Base-by-base conservation (phyloP, 768 basidiomycete genomes). In the Lepiota brunneoincarnata region DNA sequence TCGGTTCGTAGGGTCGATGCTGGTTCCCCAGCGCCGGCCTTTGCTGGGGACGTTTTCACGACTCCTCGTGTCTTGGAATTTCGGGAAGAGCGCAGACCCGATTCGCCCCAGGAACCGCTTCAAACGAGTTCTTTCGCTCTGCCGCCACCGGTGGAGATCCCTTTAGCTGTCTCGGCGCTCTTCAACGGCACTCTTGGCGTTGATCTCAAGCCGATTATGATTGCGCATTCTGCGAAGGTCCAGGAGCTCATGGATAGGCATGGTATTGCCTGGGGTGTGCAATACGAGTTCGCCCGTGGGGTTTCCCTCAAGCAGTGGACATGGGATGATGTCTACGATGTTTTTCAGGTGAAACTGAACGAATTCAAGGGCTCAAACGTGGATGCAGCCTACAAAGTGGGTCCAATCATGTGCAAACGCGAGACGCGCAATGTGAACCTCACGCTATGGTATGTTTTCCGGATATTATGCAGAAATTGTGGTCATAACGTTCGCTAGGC, bases 231-330 rank as follows among this genome's bases (percentile, higher is more conserved):
- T 49, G n/a, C 24, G 2, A 55, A 65, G 4, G 59, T 69, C 3
- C 77, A 79, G 42, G 41, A 34, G 7, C 6, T 71, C 1, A 56
- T 80, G 41, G 78, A 80, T 38, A 34, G 49, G 0, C 55, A 65
- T 9, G 35, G 64, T n/a, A 70, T 80, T 26, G 59, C 70, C 14
- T 79, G 77, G 73, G 79, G 78, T 0, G 72, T 71, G 0, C 78
- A 79, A 39, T 80, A 68, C 45, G 76, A 79, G 53, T 58, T 79
- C 17, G 74, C 75, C 12, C 69, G 76, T 2, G 79, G 80, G 1
- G 66, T 78, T 4, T 64, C 66, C 2, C 51, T 54, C 4, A 64
- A 64, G 1, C 34, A 49, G 0, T 82, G 80, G 80, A 64, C 61
- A 6, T 80, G 77, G 78, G 58, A 60, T 0, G 63, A 69, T 0